These are phyloP conservation scores for Glaciozyma martinii DNA, from an alignment of 768 basidiomycete species.

Conservation along the genomic window DNA sequence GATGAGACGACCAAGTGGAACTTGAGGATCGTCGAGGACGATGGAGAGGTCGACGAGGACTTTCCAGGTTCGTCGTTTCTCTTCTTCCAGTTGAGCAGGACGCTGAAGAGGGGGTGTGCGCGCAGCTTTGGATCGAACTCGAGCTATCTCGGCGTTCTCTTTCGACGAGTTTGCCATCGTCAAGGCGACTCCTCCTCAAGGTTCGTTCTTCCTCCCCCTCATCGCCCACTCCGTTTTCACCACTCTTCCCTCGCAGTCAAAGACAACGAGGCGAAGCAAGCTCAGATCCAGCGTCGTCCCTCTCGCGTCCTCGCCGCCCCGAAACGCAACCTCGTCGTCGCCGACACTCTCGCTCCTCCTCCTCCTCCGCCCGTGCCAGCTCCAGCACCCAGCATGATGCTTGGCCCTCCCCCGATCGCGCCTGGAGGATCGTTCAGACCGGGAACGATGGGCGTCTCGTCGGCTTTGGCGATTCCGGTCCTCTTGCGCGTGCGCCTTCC, in stretches of 20 bases:
- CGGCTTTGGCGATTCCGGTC: constrained; percentile 7
- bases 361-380: background rate
- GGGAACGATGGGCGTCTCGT: constrained; percentile 2
- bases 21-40: constrained; percentile 87
- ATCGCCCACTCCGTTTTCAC: constrained; percentile 1
- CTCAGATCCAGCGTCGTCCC: constrained; percentile 70
- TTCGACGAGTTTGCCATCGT: constrained; percentile 79
- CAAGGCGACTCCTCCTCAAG: constrained; percentile 63
- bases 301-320: constrained; percentile 51
- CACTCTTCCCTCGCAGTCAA: constrained; percentile 43
- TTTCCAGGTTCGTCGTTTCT: constrained; percentile 66
- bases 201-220: constrained; percentile 43
- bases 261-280: constrained; percentile 72
- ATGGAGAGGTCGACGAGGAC: constrained; percentile 97
- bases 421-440: background rate
- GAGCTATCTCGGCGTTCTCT: constrained; percentile 77
- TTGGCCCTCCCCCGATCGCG: constrained; percentile 1
- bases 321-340: constrained; percentile 2
- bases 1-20: constrained; percentile 83
- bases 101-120: background rate
- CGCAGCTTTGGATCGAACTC: constrained; percentile 80
- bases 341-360: constrained; percentile 1
- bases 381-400: constrained; percentile 1
- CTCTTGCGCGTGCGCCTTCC: constrained; percentile 7
- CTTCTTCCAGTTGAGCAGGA: background rate